Evolutionary conservation across 2,329 filamentous ascomycete genomes (phyloP).

Genomic region (Rhexocercosporidium sp.): DNA sequence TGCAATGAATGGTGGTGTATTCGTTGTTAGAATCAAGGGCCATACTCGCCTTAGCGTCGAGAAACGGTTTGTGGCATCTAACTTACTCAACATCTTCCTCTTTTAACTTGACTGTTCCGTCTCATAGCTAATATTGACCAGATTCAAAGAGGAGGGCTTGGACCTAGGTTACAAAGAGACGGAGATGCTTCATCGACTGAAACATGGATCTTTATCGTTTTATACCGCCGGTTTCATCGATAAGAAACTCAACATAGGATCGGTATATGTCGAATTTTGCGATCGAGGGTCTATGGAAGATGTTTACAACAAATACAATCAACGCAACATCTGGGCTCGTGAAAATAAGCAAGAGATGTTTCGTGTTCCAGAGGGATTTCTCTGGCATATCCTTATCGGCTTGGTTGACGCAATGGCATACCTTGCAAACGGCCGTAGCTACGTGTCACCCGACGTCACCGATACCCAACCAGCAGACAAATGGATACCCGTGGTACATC

Average conservation of each 20-base stretch:
- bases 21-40: conserved; percentile 32
- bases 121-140: background rate
- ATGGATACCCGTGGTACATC: conserved; percentile 38
- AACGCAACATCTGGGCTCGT: background rate
- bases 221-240: conserved; percentile 33
- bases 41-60: conserved; percentile 18
- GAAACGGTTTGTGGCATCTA: conserved; percentile 20
- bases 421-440: conserved; percentile 29
- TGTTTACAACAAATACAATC: conserved; percentile 29
- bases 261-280: conserved; percentile 40
- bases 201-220: conserved; percentile 31
- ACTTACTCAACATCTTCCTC: background rate
- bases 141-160: conserved; percentile 10
- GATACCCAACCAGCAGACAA: conserved; percentile 8
- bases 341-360: background rate
- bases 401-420: conserved; percentile 38
- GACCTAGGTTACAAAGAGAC: conserved; percentile 28
- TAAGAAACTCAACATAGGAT: conserved; percentile 18
- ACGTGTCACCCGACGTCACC: conserved; percentile 12
- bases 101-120: background rate
- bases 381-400: conserved; percentile 39
- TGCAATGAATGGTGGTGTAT: conserved; percentile 40
- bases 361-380: conserved; percentile 33
- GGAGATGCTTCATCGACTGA: conserved; percentile 31
- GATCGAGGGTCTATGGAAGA: conserved; percentile 36